Conservation (phyloP, 2,329 filamentous ascomycete species). For the Sclerotinia borealis region DNA sequence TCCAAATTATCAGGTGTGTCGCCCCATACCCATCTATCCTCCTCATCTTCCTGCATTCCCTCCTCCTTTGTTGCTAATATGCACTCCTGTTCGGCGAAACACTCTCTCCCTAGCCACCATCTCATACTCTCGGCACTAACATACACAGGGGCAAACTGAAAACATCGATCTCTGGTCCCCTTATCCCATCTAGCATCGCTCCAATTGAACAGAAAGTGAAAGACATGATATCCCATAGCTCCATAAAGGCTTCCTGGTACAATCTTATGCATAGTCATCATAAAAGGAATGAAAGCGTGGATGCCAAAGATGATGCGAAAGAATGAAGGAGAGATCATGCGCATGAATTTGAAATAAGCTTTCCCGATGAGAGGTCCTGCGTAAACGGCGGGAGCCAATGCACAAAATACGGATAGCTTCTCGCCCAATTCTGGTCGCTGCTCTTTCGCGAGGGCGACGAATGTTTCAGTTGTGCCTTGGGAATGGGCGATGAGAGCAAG, state of each 20-base stretch:
- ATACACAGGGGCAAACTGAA: conserved; percentile 88
- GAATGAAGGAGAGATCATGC: conserved; percentile 64
- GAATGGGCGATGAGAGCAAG: conserved; percentile 81
- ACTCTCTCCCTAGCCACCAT: conserved; percentile 89
- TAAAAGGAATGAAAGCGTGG: conserved; percentile 86
- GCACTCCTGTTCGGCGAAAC: conserved; percentile 79
- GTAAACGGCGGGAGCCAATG: conserved; percentile 83
- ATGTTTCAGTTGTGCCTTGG: conserved; percentile 83
- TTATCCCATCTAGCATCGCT: conserved; percentile 79
- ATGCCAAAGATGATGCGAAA: conserved; percentile 86
- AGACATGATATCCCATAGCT: conserved; percentile 79
- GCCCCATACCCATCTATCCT: conserved; percentile 34
- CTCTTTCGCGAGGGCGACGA: conserved; percentile 83
- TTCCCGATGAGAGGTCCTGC: conserved; percentile 80
- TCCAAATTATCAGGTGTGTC: not conserved
- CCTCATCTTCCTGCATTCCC: conserved; percentile 52
- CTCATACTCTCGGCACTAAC: conserved; percentile 86
- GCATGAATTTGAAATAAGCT: conserved; percentile 90
- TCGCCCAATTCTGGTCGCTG: conserved; percentile 79
- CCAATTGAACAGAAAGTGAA: conserved; percentile 87
- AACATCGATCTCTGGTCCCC: conserved; percentile 72
- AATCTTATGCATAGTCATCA: conserved; percentile 74
- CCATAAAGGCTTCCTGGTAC: conserved; percentile 67
- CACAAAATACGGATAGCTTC: conserved; percentile 83
- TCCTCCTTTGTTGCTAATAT: conserved; percentile 76